These are phyloP conservation scores for Raddia distichophylla DNA, from an alignment of 176 grass and related monocot genomes.

Conservation along the genomic window DNA sequence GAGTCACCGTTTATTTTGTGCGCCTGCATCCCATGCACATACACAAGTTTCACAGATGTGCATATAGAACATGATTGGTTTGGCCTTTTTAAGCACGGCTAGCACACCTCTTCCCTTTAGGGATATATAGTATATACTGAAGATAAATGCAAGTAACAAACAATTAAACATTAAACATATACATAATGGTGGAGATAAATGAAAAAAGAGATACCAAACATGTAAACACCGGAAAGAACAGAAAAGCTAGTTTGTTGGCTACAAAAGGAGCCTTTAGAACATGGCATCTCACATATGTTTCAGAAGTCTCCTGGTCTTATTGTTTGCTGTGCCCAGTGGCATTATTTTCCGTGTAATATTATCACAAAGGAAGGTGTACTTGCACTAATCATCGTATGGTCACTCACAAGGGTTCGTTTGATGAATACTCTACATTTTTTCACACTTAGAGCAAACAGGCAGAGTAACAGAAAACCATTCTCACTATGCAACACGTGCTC, in stretches of 20 bases:
- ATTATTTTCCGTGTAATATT: neutral
- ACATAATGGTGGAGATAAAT: neutral
- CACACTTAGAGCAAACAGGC: neutral
- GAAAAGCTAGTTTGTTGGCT: neutral
- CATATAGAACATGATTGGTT: neutral
- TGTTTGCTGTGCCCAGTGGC: neutral
- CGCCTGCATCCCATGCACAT: neutral
- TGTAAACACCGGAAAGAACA: neutral
- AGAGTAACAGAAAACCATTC: neutral
- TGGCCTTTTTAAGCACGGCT: neutral
- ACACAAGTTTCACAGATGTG: constrained; percentile 11
- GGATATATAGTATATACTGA: neutral
- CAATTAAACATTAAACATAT: neutral
- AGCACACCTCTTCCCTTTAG: neutral
- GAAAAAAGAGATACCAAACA: neutral
- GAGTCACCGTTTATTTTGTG: neutral
- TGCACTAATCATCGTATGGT: neutral
- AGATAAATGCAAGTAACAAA: neutral
- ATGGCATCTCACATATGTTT: neutral
- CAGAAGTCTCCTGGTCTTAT: neutral
- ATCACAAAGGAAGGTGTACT: neutral
- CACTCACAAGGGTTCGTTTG: neutral
- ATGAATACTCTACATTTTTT: neutral
- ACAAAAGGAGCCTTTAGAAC: neutral
- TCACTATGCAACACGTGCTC: neutral